These are phyloP conservation scores for Tylopilus sp. DNA, from an alignment of 1,284 basidiomycete species.

Conservation along the genomic window DNA sequence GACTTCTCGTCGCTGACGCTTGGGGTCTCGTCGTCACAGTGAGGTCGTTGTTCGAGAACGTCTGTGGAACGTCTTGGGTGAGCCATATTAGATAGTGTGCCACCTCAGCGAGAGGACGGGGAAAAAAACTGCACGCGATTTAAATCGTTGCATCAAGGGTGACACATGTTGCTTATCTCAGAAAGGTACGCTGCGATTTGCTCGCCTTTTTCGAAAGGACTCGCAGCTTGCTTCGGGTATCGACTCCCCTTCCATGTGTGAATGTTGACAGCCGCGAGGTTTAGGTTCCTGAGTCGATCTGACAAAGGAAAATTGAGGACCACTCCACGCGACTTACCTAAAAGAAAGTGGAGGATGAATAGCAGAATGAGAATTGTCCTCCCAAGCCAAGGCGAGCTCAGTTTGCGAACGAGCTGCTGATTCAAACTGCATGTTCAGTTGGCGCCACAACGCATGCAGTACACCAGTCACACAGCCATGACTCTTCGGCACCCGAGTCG, in stretches of 20 bases:
- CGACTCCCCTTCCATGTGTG: too few species aligned
- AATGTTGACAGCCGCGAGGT: too few species aligned
- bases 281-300: too few species aligned
- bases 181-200: neutral
- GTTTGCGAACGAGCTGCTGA: neutral
- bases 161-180: neutral
- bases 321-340: too few species aligned
- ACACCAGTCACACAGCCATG: neutral
- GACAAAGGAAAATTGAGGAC: too few species aligned
- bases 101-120: neutral
- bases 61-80: constrained; percentile 6
- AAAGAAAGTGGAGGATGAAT: too few species aligned
- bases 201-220: too few species aligned
- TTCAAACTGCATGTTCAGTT: neutral
- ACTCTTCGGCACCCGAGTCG: too few species aligned
- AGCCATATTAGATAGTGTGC: constrained; percentile 13
- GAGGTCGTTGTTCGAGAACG: neutral
- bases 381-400: too few species aligned
- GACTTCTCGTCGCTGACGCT: constrained; percentile 35
- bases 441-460: neutral
- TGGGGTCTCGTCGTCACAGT: neutral
- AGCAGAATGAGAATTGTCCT: too few species aligned
- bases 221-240: too few species aligned
- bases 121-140: neutral
- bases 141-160: neutral